Base-by-base conservation (phyloP, 2,329 filamentous ascomycete genomes). In the Magnaporthiopsis incrustans region DNA sequence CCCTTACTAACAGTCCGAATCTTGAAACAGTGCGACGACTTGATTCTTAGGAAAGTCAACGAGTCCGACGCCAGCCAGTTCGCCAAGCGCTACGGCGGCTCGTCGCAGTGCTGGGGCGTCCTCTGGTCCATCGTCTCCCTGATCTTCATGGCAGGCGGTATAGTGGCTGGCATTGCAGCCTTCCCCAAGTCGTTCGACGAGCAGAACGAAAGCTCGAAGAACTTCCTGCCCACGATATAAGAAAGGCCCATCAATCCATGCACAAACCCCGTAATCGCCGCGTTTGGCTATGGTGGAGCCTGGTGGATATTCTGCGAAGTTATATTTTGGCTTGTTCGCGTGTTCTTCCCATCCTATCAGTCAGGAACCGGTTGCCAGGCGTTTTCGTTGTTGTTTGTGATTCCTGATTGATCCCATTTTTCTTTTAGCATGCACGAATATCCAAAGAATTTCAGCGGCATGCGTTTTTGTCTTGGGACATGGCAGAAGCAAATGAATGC, bases 1-100 rank as follows among this genome's bases (percentile, higher is more conserved):
- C 27, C 27, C 18, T 27, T 57, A n/a, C 61, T 62, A 53, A 57
- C 50, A 56, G 2, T 22, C 8, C 32, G 57, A 18, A 6, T 15
- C 35, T n/a, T 27, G 15, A 12, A 12, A 50, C 59, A 84, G 81
- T 92, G 89, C 74, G 90, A 94, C 71, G 90, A 94, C 69, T 79
- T 93, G 38, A 92, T 94, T 68, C 77, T 92, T 5, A 83, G 90
- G 65, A 93, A 92, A 76, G 89, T 93, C 62, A 92, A 93, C 74
- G 86, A 82, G 27, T 92, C 89, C 5, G 90, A 94, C 71, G 89
- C 90, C 7, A 90, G 87, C 68, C 88, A 92, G 35, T 93, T 93
- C 69, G 89, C 90, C 10, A 82, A 91, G 75, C 82, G 86, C 27
- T 93, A 93, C 69, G 90, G 90, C 14, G 90, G 90, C 50, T 92